Conservation (phyloP, 2,329 filamentous ascomycete species). For the Hypocreales sp. region DNA sequence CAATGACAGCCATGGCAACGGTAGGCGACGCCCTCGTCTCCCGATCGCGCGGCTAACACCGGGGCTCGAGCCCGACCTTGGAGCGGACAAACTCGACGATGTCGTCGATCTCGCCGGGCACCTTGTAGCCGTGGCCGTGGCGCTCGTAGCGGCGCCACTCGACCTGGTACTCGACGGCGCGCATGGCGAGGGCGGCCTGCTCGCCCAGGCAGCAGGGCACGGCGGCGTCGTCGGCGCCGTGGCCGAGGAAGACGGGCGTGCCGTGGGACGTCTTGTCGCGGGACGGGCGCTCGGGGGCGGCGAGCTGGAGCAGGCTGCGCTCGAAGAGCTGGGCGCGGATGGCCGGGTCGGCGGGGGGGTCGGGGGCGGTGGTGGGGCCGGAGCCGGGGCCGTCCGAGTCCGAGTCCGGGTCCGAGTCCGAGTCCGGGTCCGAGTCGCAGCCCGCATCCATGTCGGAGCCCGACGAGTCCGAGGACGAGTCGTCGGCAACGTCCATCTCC, state of each 20-base stretch:
- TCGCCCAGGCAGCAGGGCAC: constrained; percentile 17
- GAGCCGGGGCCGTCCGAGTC: constrained; percentile 7
- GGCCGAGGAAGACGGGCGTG: constrained; percentile 27
- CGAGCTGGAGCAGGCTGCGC: constrained; percentile 13
- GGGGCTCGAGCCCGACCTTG: constrained; percentile 1
- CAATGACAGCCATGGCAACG: too few relatives aligned
- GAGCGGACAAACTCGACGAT: constrained; percentile 17
- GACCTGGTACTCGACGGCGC: constrained; percentile 14
- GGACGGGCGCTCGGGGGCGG: constrained; percentile 7
- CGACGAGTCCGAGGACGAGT: not conserved
- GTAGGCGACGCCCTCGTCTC: too few relatives aligned
- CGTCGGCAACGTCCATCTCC: constrained; percentile 8
- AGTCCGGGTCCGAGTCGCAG: not conserved
- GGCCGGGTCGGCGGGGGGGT: constrained; percentile 1
- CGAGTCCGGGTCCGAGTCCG: constrained; percentile 1
- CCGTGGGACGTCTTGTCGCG: constrained; percentile 3
- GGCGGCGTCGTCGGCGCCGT: constrained; percentile 23
- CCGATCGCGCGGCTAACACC: too few relatives aligned
- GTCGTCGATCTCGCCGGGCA: constrained; percentile 27
- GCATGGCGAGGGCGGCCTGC: constrained; percentile 11
- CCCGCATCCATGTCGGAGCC: constrained; percentile 7
- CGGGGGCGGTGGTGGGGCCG: not conserved
- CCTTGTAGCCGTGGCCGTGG: constrained; percentile 31
- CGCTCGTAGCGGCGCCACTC: constrained; percentile 16
- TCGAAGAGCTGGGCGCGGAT: constrained; percentile 13